Base-by-base conservation (phyloP, 2,329 filamentous ascomycete species). In the Leptosphaerulina australis region DNA sequence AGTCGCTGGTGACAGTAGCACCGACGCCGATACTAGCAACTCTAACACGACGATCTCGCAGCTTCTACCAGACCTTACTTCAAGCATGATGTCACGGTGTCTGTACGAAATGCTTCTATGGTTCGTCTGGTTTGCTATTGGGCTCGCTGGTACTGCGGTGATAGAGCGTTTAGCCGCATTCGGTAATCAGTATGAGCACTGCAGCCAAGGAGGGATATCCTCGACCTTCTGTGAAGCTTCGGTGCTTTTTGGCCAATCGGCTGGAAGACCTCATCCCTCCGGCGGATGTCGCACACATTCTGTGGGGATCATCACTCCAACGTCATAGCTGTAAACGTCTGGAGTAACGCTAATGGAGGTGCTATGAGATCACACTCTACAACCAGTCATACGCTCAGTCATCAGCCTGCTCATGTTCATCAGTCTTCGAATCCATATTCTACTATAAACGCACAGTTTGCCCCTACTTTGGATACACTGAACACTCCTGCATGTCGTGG, bases 361-460 rank as follows among this genome's bases (percentile, higher is more conserved):
- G 39, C 33, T 38, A 50, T 50, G 46, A 50, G 38, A 38, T 50
- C 46, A 50, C 38, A 24, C 14, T 31, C 15, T 14, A n/a, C 33
- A 11, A 34, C 15, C 30, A 9, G 26, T 38, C 46, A 50, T 43
- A 38, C 38, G 36, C 18, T 30, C 20, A 21, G 12, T 5, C n/a
- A 10, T 33, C 11, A 22, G n/a, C 18, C 38, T 35, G 20, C 15
- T 22, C 26, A 9, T 9, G 22, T 31, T 21, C 28, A 17, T 26
- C 15, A 17, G 14, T 11, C 33, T 41, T 28, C 7, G 8, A 11
- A 14, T n/a, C 38, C n/a, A 17, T n/a, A 18, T 24, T 20, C 25
- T 18, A 20, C 3, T 2, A 17, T 10, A 28, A 11, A 12, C 28
- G 12, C 25, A 24, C 29, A 21, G 4, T 9, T 10, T 17, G n/a